Evolutionary conservation across 164 flowering plant species (phyloP).

Genomic region (Nelumbo lutea): DNA sequence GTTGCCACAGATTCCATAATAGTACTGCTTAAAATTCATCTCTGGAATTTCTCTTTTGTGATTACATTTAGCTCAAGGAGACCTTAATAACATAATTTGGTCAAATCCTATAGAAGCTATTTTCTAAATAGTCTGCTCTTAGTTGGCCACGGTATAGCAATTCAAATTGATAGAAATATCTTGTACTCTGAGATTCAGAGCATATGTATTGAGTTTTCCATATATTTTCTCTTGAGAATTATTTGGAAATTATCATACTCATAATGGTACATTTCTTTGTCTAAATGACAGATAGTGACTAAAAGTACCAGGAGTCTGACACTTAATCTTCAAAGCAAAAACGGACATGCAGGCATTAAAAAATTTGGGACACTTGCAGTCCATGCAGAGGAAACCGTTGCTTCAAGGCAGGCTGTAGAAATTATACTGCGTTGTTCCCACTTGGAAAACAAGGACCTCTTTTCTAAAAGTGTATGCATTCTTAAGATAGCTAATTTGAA

Average conservation of each 20-base stretch:
- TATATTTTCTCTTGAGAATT: background rate
- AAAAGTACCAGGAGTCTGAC: slow-evolving; percentile 42
- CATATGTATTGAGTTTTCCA: too few species aligned
- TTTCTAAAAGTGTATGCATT: slow-evolving; percentile 81
- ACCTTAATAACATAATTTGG: too few species aligned
- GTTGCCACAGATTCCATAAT: slow-evolving; percentile 7
- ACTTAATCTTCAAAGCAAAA: slow-evolving; percentile 32
- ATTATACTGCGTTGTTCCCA: slow-evolving; percentile 52
- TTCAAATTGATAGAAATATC: too few species aligned
- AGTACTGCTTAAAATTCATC: background rate
- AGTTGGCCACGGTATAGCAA: too few species aligned
- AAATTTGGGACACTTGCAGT: slow-evolving; percentile 51
- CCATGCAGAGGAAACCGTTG: slow-evolving; percentile 77
- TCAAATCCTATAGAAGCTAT: too few species aligned
- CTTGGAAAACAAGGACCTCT: slow-evolving; percentile 68
- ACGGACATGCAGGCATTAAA: slow-evolving; percentile 21
- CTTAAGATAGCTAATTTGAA: background rate
- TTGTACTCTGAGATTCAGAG: too few species aligned
- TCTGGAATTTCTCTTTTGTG: background rate
- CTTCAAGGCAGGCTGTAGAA: slow-evolving; percentile 61
- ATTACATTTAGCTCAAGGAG: background rate
- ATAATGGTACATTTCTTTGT: background rate
- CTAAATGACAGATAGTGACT: slow-evolving; percentile 55
- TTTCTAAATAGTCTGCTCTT: too few species aligned
- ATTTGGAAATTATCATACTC: background rate